Evolutionary conservation across 805 yeast genomes (phyloP).

Genomic region (Ogataea kodamae): DNA sequence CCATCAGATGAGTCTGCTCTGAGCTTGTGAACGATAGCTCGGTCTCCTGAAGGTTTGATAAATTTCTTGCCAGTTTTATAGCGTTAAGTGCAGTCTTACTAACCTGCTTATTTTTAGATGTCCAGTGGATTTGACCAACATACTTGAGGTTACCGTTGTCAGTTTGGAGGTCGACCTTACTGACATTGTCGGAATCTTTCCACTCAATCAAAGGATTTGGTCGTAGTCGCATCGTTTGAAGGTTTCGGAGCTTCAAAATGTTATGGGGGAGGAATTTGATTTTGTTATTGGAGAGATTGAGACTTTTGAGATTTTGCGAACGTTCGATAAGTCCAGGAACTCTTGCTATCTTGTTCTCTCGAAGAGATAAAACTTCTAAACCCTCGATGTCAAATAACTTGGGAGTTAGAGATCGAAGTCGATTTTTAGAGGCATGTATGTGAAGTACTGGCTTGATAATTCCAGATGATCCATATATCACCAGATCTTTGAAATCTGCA

Average conservation of each 20-base stretch:
- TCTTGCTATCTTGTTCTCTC: slow-evolving; percentile 46
- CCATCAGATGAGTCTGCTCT: slow-evolving; percentile 16
- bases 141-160: slow-evolving; percentile 14
- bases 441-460: slow-evolving; percentile 39
- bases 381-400: slow-evolving; percentile 47
- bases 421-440: slow-evolving; percentile 49
- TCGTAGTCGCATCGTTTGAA: slow-evolving; percentile 48
- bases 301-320: slow-evolving; percentile 41
- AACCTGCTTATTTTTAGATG: slow-evolving; percentile 22
- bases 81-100: slow-evolving; percentile 22
- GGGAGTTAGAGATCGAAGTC: slow-evolving; percentile 45
- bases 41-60: slow-evolving; percentile 33
- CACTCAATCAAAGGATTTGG: slow-evolving; percentile 46
- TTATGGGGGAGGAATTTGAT: slow-evolving; percentile 51
- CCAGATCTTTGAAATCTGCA: slow-evolving; percentile 52
- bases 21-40: slow-evolving; percentile 14
- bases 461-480: slow-evolving; percentile 37
- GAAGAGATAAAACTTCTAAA: slow-evolving; percentile 48
- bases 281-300: slow-evolving; percentile 51
- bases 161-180: slow-evolving; percentile 23
- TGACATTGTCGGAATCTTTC: slow-evolving; percentile 14
- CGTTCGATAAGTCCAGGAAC: slow-evolving; percentile 47
- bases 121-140: slow-evolving; percentile 31
- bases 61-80: slow-evolving; percentile 28
- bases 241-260: slow-evolving; percentile 41